A percentile compares a stretch with the other conserved stretches of the same genome.
phyloP scores from a whole-genome alignment of 2,329 filamentous ascomycete species.

The Camillea tinctor region DNA sequence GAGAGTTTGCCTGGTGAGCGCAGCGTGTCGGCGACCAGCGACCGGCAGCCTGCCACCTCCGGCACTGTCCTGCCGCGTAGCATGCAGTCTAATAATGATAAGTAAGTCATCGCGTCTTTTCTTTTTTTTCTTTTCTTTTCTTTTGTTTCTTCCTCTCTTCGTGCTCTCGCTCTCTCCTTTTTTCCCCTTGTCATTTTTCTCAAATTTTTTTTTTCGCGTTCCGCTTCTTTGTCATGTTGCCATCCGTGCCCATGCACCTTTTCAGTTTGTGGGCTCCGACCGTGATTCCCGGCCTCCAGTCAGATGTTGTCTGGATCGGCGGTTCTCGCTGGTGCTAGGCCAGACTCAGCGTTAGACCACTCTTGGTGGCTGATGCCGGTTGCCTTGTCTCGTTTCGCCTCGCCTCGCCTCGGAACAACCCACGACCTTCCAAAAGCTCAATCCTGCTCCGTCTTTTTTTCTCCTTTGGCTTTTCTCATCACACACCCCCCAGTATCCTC shows the following conservation, averaged over 20 bases:
- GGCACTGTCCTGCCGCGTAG: conserved; percentile 44
- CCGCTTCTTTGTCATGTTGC: conserved; percentile 4
- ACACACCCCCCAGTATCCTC: conserved; percentile 8
- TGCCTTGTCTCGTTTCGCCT: conserved; percentile 25
- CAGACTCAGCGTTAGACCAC: background rate
- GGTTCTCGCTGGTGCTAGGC: background rate
- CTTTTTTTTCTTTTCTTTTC: conserved; percentile 4
- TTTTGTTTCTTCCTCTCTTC: conserved; percentile 6
- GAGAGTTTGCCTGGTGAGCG: conserved; percentile 56
- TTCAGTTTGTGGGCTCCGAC: background rate
- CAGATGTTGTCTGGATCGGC: background rate
- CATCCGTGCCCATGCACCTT: background rate
- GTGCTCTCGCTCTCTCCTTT: background rate
- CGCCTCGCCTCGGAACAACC: conserved; percentile 27
- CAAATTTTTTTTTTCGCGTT: conserved; percentile 1
- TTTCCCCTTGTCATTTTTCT: too few species aligned
- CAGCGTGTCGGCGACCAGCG: conserved; percentile 42
- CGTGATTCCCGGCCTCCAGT: background rate
- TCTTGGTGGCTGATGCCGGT: conserved; percentile 20
- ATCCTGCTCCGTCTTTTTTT: conserved; percentile 12
- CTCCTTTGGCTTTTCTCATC: conserved; percentile 8
- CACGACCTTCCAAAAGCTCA: conserved; percentile 12
- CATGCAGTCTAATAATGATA: conserved; percentile 48
- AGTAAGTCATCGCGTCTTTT: conserved; percentile 46
- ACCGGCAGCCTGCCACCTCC: conserved; percentile 46